Conservation (phyloP, 2,329 filamentous ascomycete species). For the Trichoderma sp. region DNA sequence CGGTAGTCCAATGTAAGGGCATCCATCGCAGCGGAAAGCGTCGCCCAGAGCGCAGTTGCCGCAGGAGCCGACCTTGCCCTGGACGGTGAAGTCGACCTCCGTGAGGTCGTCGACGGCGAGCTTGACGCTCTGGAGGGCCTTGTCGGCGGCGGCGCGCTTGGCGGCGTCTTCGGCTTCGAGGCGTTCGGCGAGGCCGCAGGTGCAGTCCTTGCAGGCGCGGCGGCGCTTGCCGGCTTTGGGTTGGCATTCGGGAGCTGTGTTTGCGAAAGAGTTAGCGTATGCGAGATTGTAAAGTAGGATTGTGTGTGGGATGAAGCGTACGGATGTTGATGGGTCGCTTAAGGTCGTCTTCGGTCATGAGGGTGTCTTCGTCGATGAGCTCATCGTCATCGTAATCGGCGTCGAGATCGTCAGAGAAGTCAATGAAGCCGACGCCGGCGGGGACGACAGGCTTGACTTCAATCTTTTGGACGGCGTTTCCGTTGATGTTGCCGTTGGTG, state of each 20-base stretch:
- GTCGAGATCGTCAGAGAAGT: constrained; percentile 58
- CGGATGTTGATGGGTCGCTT: constrained; percentile 74
- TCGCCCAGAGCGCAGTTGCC: constrained; percentile 92
- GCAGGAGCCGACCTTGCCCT: constrained; percentile 93
- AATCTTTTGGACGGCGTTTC: constrained; percentile 39
- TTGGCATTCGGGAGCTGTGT: constrained; percentile 72
- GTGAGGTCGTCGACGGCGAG: constrained; percentile 71
- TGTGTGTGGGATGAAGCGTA: constrained; percentile 48
- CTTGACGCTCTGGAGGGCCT: constrained; percentile 67
- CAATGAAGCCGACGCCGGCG: constrained; percentile 62
- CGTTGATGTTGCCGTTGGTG: no score
- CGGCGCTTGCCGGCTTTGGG: constrained; percentile 85
- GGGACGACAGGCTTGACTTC: constrained; percentile 40
- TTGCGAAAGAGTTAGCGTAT: neutral
- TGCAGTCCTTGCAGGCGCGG: constrained; percentile 96
- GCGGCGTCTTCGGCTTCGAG: constrained; percentile 80
- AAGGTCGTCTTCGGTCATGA: constrained; percentile 83
- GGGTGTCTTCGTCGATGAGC: constrained; percentile 83
- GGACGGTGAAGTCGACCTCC: constrained; percentile 95
- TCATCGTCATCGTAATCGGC: constrained; percentile 67
- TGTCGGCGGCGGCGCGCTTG: constrained; percentile 62
- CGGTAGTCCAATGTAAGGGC: constrained; percentile 84
- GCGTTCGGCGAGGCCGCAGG: constrained; percentile 83
- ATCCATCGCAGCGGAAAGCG: constrained; percentile 72
- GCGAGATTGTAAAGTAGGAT: constrained; percentile 16